A percentile compares a stretch with the other conserved stretches of the same genome.
Conservation (phyloP, 2,329 filamentous ascomycete species). For the Zymoseptoria tritici region DNA sequence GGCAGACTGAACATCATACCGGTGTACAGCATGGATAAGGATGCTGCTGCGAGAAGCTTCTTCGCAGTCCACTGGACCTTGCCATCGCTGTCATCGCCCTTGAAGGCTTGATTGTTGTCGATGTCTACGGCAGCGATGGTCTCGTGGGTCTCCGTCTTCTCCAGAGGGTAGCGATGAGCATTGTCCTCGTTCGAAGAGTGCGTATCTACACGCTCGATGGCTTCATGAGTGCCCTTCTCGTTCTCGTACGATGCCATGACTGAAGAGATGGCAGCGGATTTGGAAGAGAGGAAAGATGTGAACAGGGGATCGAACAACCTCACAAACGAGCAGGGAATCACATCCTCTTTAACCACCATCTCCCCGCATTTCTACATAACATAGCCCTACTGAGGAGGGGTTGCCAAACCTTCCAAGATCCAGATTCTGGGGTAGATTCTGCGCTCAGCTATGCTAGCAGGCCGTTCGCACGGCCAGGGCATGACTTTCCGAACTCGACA, state of each 20-base stretch:
- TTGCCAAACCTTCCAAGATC: neutral
- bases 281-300: neutral
- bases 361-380: neutral
- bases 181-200: constrained; percentile 7
- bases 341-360: neutral
- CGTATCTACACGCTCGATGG: constrained; percentile 8
- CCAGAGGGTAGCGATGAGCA: constrained; percentile 4
- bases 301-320: neutral
- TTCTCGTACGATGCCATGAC: constrained; percentile 4
- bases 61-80: constrained; percentile 31
- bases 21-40: constrained; percentile 33
- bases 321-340: neutral
- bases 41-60: constrained; percentile 31
- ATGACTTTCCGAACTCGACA: neutral
- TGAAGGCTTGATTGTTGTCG: constrained; percentile 30
- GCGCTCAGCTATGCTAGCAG: neutral
- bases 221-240: constrained; percentile 12
- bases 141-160: constrained; percentile 12
- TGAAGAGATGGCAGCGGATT: neutral
- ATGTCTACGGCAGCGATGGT: constrained; percentile 26
- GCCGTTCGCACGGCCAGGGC: neutral
- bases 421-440: neutral
- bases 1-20: constrained; percentile 12
- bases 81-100: constrained; percentile 36
- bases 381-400: neutral